Evolutionary conservation across 2,329 filamentous ascomycete species (phyloP), one percentile per base, ranked within the genome.

Genomic region (Fusarium transvaalense): DNA sequence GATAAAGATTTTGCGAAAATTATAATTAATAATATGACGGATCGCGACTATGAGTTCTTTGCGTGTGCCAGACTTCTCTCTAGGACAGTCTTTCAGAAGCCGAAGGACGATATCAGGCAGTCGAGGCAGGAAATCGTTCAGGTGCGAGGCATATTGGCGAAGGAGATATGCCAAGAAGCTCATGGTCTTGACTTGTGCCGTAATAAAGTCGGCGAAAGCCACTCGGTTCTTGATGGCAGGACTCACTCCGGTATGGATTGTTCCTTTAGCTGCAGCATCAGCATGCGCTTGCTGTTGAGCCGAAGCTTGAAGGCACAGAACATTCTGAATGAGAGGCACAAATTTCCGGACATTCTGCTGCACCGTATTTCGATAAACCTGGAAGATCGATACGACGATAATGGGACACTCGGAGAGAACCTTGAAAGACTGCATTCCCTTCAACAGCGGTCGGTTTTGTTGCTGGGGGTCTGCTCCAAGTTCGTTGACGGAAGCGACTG

Each of bases 401-500:
- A 99, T 99, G 0, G 96, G 96, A 73, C 96, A 99, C 78, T 99
- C 96, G 2, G 95, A 94, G 6, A 99, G 87, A 25, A 99, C 95
- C 79, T 98, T 99, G 86, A 99, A 99, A 1, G 96, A 99, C 77
- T 97, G 93, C 93, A 97, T 97, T 31, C 96, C 96, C 79, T 93
- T 97, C 56, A 94, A 83, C 34, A 99, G 81, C 48, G 93, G 91
- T 61, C 94, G 89, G 56, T 81, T 93, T 73, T 94, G 91, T 76
- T 95, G 93, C 74, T 93, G 91, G n/a, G 85, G 83, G 73, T 97
- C 94, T 15, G 89, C 87, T 8, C 90, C 93, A 51, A 97, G 86
- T 66, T 98, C 96, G 19, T 91, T 86, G 5, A 92, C 88, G 1
- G 93, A 91, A 4, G 92, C 91, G 10, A 94, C 92, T 6, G 97